These are phyloP conservation scores for Melampsora americana DNA, from an alignment of 1,284 basidiomycete species.

Conservation along the genomic window DNA sequence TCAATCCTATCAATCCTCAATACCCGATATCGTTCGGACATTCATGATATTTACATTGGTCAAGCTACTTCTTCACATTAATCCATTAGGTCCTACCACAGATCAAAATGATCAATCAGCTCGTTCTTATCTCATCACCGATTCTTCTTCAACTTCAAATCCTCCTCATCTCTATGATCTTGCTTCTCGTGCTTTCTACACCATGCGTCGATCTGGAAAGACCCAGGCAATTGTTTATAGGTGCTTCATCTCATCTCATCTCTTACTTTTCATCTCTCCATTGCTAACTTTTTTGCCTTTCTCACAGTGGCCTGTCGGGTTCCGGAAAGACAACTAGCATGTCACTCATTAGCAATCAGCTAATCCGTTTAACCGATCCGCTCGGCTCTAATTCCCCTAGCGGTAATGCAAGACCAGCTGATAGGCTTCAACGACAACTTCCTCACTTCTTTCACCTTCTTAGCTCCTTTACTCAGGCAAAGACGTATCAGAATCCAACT, in stretches of 20 bases:
- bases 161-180: conserved; percentile 79
- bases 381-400: conserved; percentile 15
- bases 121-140: conserved; percentile 65
- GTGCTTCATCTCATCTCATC: conserved; percentile 58
- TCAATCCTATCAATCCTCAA: conserved; percentile 72
- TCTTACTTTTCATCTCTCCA: conserved; percentile 34
- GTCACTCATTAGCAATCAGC: conserved; percentile 71
- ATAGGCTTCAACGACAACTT: conserved; percentile 72
- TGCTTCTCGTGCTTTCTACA: conserved; percentile 73
- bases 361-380: conserved; percentile 67
- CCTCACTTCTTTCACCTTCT: conserved; percentile 71
- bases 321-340: conserved; percentile 78
- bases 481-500: conserved; percentile 75
- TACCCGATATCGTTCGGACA: conserved; percentile 75
- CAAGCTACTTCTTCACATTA: conserved; percentile 72
- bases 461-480: conserved; percentile 65
- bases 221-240: conserved; percentile 76
- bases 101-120: conserved; percentile 76
- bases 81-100: conserved; percentile 72
- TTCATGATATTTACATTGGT: conserved; percentile 74
- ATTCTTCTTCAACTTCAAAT: neutral
- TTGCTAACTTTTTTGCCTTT: neutral
- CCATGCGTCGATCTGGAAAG: conserved; percentile 73
- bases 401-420: conserved; percentile 49
- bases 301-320: conserved; percentile 73